Evolutionary conservation across 2,329 filamentous ascomycete genomes (phyloP).

Genomic region (Parafenestella ontariensis): DNA sequence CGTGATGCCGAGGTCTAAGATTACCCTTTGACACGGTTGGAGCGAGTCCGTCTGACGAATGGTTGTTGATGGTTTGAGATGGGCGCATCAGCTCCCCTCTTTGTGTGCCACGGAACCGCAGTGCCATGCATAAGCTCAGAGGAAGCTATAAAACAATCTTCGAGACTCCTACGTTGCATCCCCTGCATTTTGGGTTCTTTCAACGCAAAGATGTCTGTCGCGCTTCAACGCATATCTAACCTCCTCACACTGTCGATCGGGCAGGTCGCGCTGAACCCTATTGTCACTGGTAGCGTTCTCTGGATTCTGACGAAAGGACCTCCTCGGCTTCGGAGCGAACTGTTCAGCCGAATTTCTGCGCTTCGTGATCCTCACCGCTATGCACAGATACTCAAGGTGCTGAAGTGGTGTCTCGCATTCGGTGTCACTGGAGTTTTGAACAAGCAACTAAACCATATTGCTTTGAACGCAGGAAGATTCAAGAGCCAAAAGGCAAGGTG

Average conservation of each 20-base stretch:
- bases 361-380: slow-evolving; percentile 33
- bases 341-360: slow-evolving; percentile 24
- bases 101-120: slow-evolving; percentile 9
- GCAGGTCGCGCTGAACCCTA: slow-evolving; percentile 38
- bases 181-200: background rate
- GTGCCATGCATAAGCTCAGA: background rate
- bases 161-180: no score
- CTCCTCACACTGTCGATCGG: slow-evolving; percentile 29
- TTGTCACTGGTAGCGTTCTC: slow-evolving; percentile 38
- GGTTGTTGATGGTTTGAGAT: no score
- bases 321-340: slow-evolving; percentile 24
- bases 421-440: slow-evolving; percentile 43
- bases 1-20: slow-evolving; percentile 8
- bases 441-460: slow-evolving; percentile 37
- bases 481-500: slow-evolving; percentile 44
- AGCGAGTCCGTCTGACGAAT: slow-evolving; percentile 2
- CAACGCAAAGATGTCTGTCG: slow-evolving; percentile 22
- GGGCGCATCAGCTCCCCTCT: slow-evolving; percentile 5
- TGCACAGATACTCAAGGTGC: slow-evolving; percentile 27
- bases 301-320: slow-evolving; percentile 43
- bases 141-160: background rate
- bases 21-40: background rate
- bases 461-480: slow-evolving; percentile 50
- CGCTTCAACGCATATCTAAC: slow-evolving; percentile 21
- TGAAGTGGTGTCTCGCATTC: slow-evolving; percentile 41